Evolutionary conservation across 768 basidiomycete species (phyloP).

Genomic region (Pleurotus citrinopileatus): DNA sequence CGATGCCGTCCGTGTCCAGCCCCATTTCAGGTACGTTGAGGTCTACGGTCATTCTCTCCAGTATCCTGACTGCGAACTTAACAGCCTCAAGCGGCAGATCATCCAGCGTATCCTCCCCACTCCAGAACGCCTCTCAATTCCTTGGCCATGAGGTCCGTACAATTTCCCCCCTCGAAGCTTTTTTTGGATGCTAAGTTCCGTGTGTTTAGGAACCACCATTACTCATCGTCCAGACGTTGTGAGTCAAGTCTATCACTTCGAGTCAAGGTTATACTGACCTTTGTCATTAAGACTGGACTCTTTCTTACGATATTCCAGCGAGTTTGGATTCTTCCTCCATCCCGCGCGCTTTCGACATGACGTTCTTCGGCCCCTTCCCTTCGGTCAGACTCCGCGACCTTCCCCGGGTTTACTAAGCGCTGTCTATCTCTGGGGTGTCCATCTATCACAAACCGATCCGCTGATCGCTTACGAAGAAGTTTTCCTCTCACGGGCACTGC

Average conservation of each 20-base stretch:
- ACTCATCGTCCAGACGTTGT: slow-evolving; percentile 35
- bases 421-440: slow-evolving; percentile 52
- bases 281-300: slow-evolving; percentile 44
- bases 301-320: slow-evolving; percentile 54
- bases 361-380: slow-evolving; percentile 44
- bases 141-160: slow-evolving; percentile 36
- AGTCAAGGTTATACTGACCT: slow-evolving; percentile 10
- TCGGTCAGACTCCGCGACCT: slow-evolving; percentile 46
- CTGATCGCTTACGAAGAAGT: slow-evolving; percentile 38
- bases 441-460: slow-evolving; percentile 42
- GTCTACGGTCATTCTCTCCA: slow-evolving; percentile 33
- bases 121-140: slow-evolving; percentile 31
- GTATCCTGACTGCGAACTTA: slow-evolving; percentile 33
- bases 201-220: slow-evolving; percentile 35
- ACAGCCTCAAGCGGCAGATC: slow-evolving; percentile 40
- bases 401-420: slow-evolving; percentile 46
- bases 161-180: background rate
- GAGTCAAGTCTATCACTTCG: slow-evolving; percentile 17
- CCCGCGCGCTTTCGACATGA: slow-evolving; percentile 43
- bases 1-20: slow-evolving; percentile 31
- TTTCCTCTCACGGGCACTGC: slow-evolving; percentile 49
- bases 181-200: slow-evolving; percentile 8
- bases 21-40: slow-evolving; percentile 45
- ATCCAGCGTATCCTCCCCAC: slow-evolving; percentile 35
- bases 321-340: slow-evolving; percentile 68